Base-by-base conservation (phyloP, 78 protist genomes). In the Monosiga brevicollis region DNA sequence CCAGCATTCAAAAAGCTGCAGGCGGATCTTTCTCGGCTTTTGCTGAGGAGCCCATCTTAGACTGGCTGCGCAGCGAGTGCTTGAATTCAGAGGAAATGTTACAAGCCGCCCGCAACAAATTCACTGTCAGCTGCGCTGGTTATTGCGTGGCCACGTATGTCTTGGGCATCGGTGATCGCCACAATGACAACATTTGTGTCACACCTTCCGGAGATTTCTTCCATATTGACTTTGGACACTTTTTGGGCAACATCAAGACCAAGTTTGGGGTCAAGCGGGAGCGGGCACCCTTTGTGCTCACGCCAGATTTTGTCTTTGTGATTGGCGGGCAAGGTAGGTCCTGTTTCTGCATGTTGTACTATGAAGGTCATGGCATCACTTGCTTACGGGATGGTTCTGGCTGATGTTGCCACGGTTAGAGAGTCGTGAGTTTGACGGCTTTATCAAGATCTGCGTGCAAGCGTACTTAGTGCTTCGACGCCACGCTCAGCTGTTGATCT, bases 141-240 rank as follows among this genome's bases (percentile, higher is more conserved):
- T 96, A 96, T 85, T 94, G 96, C 91, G 97, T 95, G 25, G 99
- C 99, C 20, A 96, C 98, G 29, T 97, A 94, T 87, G 96, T 96
- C 6, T 86, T 97, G 74, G 99, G 99, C 43, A 95, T 97, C 37
- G 99, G 99, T 43, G 99, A 97, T 76, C 81, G 99, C 35, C 99
- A 97, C 86, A 93, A 91, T 70, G 99, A 97, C 92, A 97, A 97
- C 89, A 87, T 87, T 38, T 89, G 89, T 89, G 26, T 91, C 43
- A 89, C 89, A 2, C 85, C 73, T 49, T 42, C 41, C 43, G 99
- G 98, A 6, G 88, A 85, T 26, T 87, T 95, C 26, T 96, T 96
- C 84, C 99, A 94, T 85, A 96, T 96, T 49, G 78, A 97, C 84
- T 97, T 95, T 84, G 98, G 98, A 24, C 99, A 97, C 85, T 93